Base-by-base conservation (phyloP, 495 filamentous ascomycete genomes). In the Aspergillus egyptiacus region DNA sequence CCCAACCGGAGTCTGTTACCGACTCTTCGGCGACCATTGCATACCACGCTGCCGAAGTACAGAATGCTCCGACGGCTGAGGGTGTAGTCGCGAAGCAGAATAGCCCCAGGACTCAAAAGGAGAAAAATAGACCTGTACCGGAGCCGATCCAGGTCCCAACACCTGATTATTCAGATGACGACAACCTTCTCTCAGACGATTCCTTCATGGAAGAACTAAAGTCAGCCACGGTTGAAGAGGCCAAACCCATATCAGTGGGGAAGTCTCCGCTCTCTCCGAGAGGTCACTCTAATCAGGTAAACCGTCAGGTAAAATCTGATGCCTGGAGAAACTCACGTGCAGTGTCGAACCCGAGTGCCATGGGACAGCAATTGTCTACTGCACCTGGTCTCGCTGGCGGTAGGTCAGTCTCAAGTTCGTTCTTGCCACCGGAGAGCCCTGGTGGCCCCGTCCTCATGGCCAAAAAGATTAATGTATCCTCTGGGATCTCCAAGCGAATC, bases 131-230 rank as follows among this genome's bases (percentile, higher is more conserved):
- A 60, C 61, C 63, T 44, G 53, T 66, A 48, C 57, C 82, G 17
- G 80, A 81, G 47, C 76, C 77, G 9, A 84, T 85, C 50, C 68
- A 73, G 52, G 64, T 74, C 0, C 72, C 67, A 33, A 80, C 77
- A 18, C 71, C 67, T 20, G 71, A 79, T 19, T 73, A 75, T 52
- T 81, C 82, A 2, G 76, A 84, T 53, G 78, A 81, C 56, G 79
- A 76, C 37, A 73, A 82, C 56, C 78, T 83, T 47, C 76, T 79
- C 24, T 91, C 87, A 6, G 87, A 94, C 63, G 89, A 95, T 64
- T 87, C 83, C 25, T 84, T 95, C 55, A 86, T 95, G 81, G 86
- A 93, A 49, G 89, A 96, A 71, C 71, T 95, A 42, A 86, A 86
- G 53, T 85, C 80, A 28, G 89, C 89, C 25, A 88, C 82, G 2